Evolutionary conservation across 1,284 basidiomycete species (phyloP), one percentile per base, ranked within the genome.

Genomic region (Austroboletus olivaceoglutinosus): DNA sequence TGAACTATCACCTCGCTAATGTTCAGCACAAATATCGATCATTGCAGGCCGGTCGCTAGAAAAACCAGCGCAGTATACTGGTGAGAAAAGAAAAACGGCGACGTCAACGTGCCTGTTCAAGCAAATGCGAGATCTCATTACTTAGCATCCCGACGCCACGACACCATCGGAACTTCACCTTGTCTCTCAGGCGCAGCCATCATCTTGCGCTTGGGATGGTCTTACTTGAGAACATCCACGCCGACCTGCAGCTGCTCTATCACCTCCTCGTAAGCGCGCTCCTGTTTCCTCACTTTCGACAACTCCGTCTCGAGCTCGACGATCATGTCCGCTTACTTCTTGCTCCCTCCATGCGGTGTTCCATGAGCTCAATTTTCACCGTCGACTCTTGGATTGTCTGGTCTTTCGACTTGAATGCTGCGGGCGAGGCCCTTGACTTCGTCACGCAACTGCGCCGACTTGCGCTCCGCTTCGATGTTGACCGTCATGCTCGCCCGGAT

Each of bases 341-440:
- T 94, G 53, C 86, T 86, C 1, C 81, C 65, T 98, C 95, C 75
- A 96, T 86, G 43, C 93, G 83, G 45, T 92, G 84, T 65, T 95
- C 92, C 79, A 99, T 89, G 10, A 96, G 81, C 68, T 98, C 93
- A 50, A 98, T 91, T 77, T 95, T 98, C 54, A 98, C 93, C 6
- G 76, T 75, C 7, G 85, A 77, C 67, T 99, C 96, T 70, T 98
- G 93, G 45, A 94, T 83, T 33, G 72, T 82, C 76, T 97, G 91
- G 57, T 99, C 96, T 71, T n/a, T n/a, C n/a, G 82, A 73, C 66
- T 89, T 89, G 64, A 98, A 79, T n/a, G 49, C 82, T 91, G 25
- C 93, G 86, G 27, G 87, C 80, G 51, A 98, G 82, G 29, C 89
- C 89, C 63, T 92, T 87, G 54, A 95, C 83, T 68, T 98, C 93